A percentile compares a stretch with the other conserved stretches of the same genome.
phyloP scores from a whole-genome alignment of 208 protist species.

The Acanthamoeba lenticulata region DNA sequence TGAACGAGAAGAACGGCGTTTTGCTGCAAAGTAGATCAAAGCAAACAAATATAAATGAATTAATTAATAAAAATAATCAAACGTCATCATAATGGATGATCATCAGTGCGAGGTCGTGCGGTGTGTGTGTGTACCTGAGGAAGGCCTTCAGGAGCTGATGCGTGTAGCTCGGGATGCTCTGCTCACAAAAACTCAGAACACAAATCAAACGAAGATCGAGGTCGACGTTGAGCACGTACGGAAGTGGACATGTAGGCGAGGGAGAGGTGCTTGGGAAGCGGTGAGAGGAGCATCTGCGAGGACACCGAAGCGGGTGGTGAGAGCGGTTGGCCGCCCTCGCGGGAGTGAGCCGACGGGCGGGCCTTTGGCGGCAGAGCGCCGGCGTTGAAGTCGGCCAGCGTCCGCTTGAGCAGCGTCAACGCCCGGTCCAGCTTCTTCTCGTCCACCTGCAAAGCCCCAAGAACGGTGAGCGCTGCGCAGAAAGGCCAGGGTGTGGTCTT shows the following conservation, averaged over 20 bases:
- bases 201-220: not conserved
- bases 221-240: not conserved
- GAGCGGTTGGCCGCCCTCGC: not conserved
- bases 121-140: not conserved
- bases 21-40: slow-evolving; percentile 22
- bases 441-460: not conserved
- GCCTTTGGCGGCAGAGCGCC: not conserved
- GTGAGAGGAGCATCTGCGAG: slow-evolving; percentile 52
- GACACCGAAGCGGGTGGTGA: not conserved
- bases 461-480: not conserved
- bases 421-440: slow-evolving; percentile 25
- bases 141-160: slow-evolving; percentile 54
- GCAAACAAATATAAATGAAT: too few relatives aligned
- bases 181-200: not conserved
- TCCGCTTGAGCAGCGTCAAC: not conserved
- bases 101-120: not conserved
- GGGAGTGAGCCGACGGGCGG: not conserved
- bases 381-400: slow-evolving; percentile 18
- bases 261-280: slow-evolving; percentile 35
- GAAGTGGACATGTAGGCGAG: slow-evolving; percentile 3
- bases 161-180: not conserved
- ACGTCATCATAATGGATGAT: too few relatives aligned
- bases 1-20: slow-evolving; percentile 59
- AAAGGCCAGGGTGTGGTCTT: not conserved
- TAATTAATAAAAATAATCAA: slow-evolving; percentile 21